These are phyloP conservation scores for Paramecium primaurelia DNA, from an alignment of 73 alveolate genomes.

Conservation along the genomic window DNA sequence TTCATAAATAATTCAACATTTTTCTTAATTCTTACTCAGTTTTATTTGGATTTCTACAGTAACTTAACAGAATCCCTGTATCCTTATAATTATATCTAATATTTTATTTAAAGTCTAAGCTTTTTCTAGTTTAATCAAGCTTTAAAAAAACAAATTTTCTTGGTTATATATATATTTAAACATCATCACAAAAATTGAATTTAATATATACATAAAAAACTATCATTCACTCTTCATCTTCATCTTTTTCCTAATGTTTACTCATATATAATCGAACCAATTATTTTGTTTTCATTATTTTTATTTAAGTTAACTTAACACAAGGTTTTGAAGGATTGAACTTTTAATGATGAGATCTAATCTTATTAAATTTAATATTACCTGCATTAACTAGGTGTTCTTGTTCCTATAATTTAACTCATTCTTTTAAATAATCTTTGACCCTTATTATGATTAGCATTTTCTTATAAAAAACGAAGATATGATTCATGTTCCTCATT, in stretches of 20 bases:
- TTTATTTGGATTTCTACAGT: neutral
- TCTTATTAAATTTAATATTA: neutral
- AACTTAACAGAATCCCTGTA: neutral
- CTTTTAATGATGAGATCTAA: conserved; percentile 40
- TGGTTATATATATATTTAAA: neutral
- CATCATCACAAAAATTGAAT: neutral
- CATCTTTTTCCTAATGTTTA: neutral
- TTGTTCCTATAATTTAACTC: conserved; percentile 14
- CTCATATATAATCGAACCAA: neutral
- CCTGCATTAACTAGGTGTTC: conserved; percentile 47
- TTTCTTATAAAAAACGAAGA: neutral
- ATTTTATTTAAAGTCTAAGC: neutral
- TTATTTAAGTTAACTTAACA: neutral
- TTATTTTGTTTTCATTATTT: neutral
- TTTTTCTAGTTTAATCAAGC: neutral
- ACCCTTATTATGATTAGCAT: neutral
- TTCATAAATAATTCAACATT: neutral
- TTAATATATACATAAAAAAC: neutral
- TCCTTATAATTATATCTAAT: neutral
- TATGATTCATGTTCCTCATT: neutral
- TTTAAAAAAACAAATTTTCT: neutral
- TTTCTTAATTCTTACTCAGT: neutral
- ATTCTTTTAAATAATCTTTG: neutral
- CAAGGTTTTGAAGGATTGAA: neutral
- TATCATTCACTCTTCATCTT: neutral